Evolutionary conservation across 148 eudicot species (phyloP).

Genomic region (Vaccinium corymbosum): DNA sequence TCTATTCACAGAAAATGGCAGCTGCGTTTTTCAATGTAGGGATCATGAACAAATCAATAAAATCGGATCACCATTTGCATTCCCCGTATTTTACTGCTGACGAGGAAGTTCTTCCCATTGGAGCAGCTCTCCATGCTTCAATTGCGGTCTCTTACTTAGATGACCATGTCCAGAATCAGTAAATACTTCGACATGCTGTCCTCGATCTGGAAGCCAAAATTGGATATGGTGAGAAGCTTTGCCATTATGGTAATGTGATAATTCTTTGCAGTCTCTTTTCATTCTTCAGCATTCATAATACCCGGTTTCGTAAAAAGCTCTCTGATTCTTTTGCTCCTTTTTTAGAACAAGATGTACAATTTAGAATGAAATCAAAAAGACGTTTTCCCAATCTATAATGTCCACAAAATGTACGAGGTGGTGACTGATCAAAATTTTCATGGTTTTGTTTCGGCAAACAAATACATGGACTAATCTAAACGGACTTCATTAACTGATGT

Average conservation of each 20-base stretch:
- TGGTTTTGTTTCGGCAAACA: too few relatives aligned
- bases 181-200: neutral
- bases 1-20: slow-evolving; percentile 33
- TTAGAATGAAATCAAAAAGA: too few relatives aligned
- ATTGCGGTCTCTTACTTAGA: slow-evolving; percentile 34
- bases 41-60: slow-evolving; percentile 19
- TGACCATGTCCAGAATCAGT: neutral
- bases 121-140: slow-evolving; percentile 49
- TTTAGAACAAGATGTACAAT: too few relatives aligned
- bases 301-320: too few relatives aligned
- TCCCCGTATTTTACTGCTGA: slow-evolving; percentile 34
- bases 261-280: neutral
- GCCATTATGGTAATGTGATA: neutral
- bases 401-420: neutral
- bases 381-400: too few relatives aligned
- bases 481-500: too few relatives aligned
- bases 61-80: slow-evolving; percentile 23
- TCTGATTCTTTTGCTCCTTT: too few relatives aligned
- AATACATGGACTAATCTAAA: too few relatives aligned
- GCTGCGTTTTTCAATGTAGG: slow-evolving; percentile 31
- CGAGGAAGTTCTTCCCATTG: slow-evolving; percentile 41
- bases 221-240: neutral
- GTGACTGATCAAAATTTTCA: neutral
- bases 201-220: neutral
- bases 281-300: neutral